Percentiles rank a stretch among this genome's conserved stretches.
phyloP scores from a whole-genome alignment of 78 protist genomes.

The Dictyostelium intermedium region DNA sequence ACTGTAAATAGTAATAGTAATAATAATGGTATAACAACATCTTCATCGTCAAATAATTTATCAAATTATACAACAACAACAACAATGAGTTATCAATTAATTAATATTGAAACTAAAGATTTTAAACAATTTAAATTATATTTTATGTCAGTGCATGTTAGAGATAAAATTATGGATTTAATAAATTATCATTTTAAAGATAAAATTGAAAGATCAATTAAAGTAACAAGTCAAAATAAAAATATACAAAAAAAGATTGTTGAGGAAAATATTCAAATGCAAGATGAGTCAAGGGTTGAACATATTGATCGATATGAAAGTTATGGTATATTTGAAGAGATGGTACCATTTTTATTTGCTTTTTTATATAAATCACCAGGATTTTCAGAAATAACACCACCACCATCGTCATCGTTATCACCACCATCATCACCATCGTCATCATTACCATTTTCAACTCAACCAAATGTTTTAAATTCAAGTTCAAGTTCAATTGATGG shows the following conservation, averaged over 20 bases:
- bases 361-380: neutral
- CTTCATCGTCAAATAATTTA: neutral
- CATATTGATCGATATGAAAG: constrained; percentile 48
- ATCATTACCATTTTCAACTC: neutral
- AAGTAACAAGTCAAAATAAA: neutral
- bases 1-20: neutral
- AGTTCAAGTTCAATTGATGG: neutral
- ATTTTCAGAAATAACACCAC: neutral
- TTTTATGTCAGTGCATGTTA: neutral
- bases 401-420: neutral
- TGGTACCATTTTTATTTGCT: constrained; percentile 39
- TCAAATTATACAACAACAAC: neutral
- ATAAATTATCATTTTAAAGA: constrained; percentile 8
- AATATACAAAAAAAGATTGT: constrained; percentile 28
- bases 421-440: neutral
- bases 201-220: constrained; percentile 15
- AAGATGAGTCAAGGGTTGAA: constrained; percentile 17
- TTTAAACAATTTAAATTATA: constrained; percentile 19
- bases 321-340: constrained; percentile 57
- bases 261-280: constrained; percentile 35
- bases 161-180: constrained; percentile 27
- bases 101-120: constrained; percentile 11
- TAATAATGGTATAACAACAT: neutral
- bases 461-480: neutral
- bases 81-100: constrained; percentile 1